Evolutionary conservation across 805 yeast species (phyloP).

Genomic region (Lachancea nothofagi): DNA sequence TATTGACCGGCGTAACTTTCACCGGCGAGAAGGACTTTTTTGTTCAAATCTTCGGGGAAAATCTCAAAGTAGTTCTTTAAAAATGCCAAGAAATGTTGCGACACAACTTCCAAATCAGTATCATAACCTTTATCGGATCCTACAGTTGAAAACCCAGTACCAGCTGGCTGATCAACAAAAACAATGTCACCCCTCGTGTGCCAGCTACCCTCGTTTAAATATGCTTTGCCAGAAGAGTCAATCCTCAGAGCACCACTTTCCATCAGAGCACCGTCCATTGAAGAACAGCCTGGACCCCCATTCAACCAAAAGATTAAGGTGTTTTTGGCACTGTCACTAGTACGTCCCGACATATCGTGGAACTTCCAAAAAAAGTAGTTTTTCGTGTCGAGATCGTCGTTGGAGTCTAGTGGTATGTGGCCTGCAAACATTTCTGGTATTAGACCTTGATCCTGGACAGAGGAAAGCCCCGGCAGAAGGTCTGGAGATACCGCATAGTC

Average conservation of each 20-base stretch:
- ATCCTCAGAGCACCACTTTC: conserved; percentile 88
- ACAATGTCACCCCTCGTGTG: conserved; percentile 69
- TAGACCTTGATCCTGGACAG: conserved; percentile 14
- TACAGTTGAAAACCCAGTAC: conserved; percentile 81
- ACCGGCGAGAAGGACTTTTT: conserved; percentile 78
- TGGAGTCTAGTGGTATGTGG: conserved; percentile 44
- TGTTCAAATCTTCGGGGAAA: conserved; percentile 64
- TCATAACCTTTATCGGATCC: conserved; percentile 37
- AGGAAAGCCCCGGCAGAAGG: conserved; percentile 26
- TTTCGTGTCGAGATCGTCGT: conserved; percentile 44
- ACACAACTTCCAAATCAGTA: conserved; percentile 50
- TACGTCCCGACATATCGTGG: conserved; percentile 26
- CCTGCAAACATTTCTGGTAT: conserved; percentile 54
- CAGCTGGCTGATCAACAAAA: conserved; percentile 91
- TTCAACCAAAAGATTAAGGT: conserved; percentile 80
- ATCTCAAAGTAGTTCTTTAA: conserved; percentile 57
- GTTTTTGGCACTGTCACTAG: conserved; percentile 26
- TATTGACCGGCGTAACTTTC: conserved; percentile 98
- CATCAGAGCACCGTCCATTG: conserved; percentile 94
- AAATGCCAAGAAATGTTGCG: conserved; percentile 58
- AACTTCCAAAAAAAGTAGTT: conserved; percentile 78
- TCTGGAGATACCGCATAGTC: conserved; percentile 26
- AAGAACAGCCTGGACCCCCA: conserved; percentile 98
- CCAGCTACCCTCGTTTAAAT: conserved; percentile 75
- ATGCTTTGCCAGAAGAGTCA: conserved; percentile 40